Evolutionary conservation across 2,329 filamentous ascomycete species (phyloP), one percentile per base, ranked within the genome.

Genomic region (Cucurbitaria berberidis): DNA sequence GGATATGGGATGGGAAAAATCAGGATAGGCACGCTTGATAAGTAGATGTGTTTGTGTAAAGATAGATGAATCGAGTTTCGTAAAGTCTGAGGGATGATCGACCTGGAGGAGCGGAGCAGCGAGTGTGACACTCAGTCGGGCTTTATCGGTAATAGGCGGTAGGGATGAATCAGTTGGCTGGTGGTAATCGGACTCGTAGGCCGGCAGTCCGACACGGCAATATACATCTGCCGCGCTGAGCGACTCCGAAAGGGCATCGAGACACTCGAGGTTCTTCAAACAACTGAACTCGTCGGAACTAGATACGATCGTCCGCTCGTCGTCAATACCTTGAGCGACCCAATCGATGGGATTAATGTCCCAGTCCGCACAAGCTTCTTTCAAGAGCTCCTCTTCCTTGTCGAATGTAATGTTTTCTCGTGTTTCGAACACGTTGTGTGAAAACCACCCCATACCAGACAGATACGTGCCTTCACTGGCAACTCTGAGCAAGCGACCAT

Each of bases 381-480:
- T 80, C 56, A 89, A 74, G 2, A 87, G 74, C 62, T 91, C 87
- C 44, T 87, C 82, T 54, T 89, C 84, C 11, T 78, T 77, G 21
- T 80, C 77, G 21, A 78, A 74, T 30, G 68, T 66, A 41, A 71
- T 58, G 45, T 75, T 68, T 50, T 63, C 49, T 36, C 76, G 69
- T 15, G 79, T 64, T 27, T 76, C 53, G 10, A 80, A 72, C 3
- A 82, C 74, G 63, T 93, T 89, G 51, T 87, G 84, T 42, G 82
- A 84, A 24, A 92, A 74, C 83, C 87, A 80, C 11, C 91, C 92
- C 89, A 97, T 95, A 15, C 89, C 90, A 9, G 79, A 75, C 27
- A 82, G 77, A 66, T 96, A 97, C 0, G 93, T 96, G 45, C 85
- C 84, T 67, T 90, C 80, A 70, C 95, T 99, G 46, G 93, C 81